Conservation (phyloP, 2,329 filamentous ascomycete species). For the Penicillium sp. region DNA sequence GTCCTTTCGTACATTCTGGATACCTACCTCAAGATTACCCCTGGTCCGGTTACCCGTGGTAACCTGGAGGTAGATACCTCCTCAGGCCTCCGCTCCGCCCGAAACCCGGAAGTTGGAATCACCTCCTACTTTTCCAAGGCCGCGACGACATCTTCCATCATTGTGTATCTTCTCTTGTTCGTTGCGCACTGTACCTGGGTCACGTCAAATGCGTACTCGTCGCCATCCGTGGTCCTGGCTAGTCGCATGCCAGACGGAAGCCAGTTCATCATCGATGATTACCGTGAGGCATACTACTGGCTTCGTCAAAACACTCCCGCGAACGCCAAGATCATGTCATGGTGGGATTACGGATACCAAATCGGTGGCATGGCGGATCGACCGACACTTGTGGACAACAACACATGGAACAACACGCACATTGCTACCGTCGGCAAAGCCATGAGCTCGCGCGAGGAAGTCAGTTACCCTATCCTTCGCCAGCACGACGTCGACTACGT, state of each 20-base stretch:
- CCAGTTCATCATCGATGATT: conserved; percentile 99
- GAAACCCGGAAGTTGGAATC: conserved; percentile 78
- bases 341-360: conserved; percentile 99
- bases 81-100: conserved; percentile 67
- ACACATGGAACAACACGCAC: conserved; percentile 99
- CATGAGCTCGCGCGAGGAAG: conserved; percentile 96
- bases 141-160: conserved; percentile 73
- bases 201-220: conserved; percentile 98
- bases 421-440: conserved; percentile 99
- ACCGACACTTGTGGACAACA: conserved; percentile 97
- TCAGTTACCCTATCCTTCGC: conserved; percentile 97
- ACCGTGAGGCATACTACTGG: conserved; percentile 99
- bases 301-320: conserved; percentile 94
- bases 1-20: conserved; percentile 87
- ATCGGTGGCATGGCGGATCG: conserved; percentile 99
- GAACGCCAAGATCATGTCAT: conserved; percentile 98
- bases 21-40: conserved; percentile 75
- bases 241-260: conserved; percentile 91
- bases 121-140: conserved; percentile 80
- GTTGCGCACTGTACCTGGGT: conserved; percentile 99
- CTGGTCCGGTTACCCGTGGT: conserved; percentile 56
- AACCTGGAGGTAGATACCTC: conserved; percentile 46
- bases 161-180: conserved; percentile 85
- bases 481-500: conserved; percentile 99
- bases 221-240: conserved; percentile 93